A percentile compares a stretch with the other conserved stretches of the same genome.
Conservation (phyloP, 352 stramenopile species). For the Pythium scleroteichum region DNA sequence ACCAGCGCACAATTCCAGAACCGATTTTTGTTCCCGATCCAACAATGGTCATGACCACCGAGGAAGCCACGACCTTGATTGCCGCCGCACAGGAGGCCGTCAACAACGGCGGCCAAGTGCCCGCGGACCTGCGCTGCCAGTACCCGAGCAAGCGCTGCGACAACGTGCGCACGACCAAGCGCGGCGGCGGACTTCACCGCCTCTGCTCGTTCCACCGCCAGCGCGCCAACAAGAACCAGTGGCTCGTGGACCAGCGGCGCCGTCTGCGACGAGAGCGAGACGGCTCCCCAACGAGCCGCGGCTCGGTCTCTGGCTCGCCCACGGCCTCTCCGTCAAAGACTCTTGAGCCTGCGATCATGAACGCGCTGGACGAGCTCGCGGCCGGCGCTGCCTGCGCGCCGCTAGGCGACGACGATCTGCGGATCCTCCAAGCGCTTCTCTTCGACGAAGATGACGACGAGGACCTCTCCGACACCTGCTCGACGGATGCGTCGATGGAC, state of each 20-base stretch:
- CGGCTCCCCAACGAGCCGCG: not conserved
- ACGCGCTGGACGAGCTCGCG: conserved; percentile 10
- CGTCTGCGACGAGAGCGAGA: conserved; percentile 23
- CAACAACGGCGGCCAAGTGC: conserved; percentile 10
- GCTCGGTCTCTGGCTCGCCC: not conserved
- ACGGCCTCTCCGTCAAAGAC: not conserved
- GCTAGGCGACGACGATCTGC: conserved; percentile 18
- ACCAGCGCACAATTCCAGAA: not conserved
- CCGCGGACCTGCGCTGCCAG: conserved; percentile 10
- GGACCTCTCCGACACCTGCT: conserved; percentile 4
- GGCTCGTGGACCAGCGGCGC: conserved; percentile 27
- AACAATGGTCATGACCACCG: conserved; percentile 14
- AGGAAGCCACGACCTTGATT: conserved; percentile 4
- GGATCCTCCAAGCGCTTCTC: conserved; percentile 23
- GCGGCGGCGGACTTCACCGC: conserved; percentile 13
- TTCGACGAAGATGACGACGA: conserved; percentile 25
- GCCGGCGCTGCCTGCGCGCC: conserved; percentile 4
- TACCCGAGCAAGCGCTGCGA: conserved; percentile 22
- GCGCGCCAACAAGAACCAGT: conserved; percentile 31
- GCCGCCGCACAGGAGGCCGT: conserved; percentile 9
- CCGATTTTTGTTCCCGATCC: too few relatives aligned
- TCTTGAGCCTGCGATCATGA: conserved; percentile 2
- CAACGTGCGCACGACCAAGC: conserved; percentile 18
- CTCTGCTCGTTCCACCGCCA: conserved; percentile 19
- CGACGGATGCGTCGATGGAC: conserved; percentile 10